phyloP scores from a whole-genome alignment of 805 yeast species.

The Wickerhamomyces chaumierensis region DNA sequence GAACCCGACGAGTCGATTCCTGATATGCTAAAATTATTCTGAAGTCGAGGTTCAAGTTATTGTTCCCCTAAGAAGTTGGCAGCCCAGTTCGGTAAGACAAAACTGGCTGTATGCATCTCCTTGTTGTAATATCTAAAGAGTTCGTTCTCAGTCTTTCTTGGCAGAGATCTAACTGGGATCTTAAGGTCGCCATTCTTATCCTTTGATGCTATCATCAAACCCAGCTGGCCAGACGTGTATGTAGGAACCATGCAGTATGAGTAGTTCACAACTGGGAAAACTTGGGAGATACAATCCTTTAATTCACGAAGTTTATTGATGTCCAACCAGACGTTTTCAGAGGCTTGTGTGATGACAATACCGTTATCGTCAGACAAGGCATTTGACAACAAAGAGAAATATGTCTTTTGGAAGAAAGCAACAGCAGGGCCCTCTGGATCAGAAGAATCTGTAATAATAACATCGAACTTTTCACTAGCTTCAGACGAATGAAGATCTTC shows the following conservation, averaged over 20 bases:
- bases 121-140: constrained; percentile 55
- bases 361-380: constrained; percentile 48
- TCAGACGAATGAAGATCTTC: constrained; percentile 21
- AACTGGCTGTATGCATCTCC: constrained; percentile 58
- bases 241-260: constrained; percentile 79
- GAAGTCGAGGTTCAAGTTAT: no score
- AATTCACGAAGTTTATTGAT: constrained; percentile 38
- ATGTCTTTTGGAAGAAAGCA: constrained; percentile 68
- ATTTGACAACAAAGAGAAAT: constrained; percentile 54
- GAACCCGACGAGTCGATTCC: no score
- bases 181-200: constrained; percentile 33
- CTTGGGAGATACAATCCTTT: constrained; percentile 35
- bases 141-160: constrained; percentile 33
- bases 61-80: constrained; percentile 19
- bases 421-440: constrained; percentile 97
- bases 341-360: constrained; percentile 71
- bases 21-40: no score
- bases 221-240: constrained; percentile 82
- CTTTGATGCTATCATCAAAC: constrained; percentile 63
- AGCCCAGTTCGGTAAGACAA: constrained; percentile 78
- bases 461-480: constrained; percentile 46
- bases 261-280: constrained; percentile 52
- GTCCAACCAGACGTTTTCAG: constrained; percentile 70
- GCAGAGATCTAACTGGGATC: constrained; percentile 37
- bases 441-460: constrained; percentile 83